Percentiles rank a stretch among this genome's conserved stretches.
phyloP scores from a whole-genome alignment of 108 stramenopile species.

The Ochromonas danica region DNA sequence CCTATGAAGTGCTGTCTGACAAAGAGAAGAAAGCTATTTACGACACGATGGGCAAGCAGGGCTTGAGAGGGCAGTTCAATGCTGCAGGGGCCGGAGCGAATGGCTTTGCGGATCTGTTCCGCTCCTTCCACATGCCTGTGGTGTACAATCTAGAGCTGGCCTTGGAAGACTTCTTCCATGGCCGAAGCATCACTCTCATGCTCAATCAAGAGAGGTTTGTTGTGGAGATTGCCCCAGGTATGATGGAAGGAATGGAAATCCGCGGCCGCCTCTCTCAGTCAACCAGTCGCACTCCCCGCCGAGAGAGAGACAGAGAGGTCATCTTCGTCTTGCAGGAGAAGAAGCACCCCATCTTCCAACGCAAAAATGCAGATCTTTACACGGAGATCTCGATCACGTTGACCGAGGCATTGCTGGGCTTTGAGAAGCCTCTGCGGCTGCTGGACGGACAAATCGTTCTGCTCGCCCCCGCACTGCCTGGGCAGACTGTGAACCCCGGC shows the following conservation, averaged over 20 bases:
- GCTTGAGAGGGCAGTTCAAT: background rate
- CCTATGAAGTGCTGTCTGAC: slow-evolving; percentile 28
- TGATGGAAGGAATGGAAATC: slow-evolving; percentile 19
- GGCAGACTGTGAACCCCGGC: background rate
- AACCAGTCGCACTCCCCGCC: background rate
- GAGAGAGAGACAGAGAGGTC: background rate
- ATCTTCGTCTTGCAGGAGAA: background rate
- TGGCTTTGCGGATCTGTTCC: background rate
- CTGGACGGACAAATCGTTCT: slow-evolving; percentile 7
- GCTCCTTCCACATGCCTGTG: slow-evolving; percentile 6
- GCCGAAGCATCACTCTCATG: background rate
- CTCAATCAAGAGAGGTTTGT: background rate
- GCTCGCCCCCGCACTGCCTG: background rate
- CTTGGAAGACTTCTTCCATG: slow-evolving; percentile 19
- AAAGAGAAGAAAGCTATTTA: background rate
- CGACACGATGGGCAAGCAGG: background rate
- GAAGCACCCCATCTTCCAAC: slow-evolving; percentile 1
- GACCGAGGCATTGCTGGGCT: slow-evolving; percentile 19
- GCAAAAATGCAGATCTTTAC: background rate
- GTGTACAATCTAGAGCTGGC: slow-evolving; percentile 10
- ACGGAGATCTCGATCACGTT: background rate
- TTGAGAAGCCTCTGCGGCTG: background rate
- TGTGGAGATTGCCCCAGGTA: slow-evolving; percentile 7
- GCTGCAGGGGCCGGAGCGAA: background rate
- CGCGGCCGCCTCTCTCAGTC: background rate